Evolutionary conservation across 306 rosid genomes (phyloP).

Genomic region (Neltuma alba): DNA sequence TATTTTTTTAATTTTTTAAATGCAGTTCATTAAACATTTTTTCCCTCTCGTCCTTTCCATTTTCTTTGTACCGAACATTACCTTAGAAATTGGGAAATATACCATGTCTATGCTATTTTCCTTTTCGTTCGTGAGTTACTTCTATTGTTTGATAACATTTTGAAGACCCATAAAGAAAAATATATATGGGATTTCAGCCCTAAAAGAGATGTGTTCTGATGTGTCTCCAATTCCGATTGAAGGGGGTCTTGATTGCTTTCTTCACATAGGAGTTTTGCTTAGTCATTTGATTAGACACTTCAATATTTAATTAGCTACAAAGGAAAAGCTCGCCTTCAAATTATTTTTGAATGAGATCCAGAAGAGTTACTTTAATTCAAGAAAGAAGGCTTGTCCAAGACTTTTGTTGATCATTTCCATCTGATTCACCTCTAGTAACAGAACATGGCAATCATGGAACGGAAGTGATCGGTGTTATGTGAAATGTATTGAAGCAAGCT

Average conservation of each 20-base stretch:
- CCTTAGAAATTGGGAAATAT: no score
- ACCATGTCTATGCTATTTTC: background rate
- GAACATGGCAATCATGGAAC: background rate
- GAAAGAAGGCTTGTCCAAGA: no score
- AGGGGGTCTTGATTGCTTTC: no score
- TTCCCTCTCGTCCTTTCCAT: no score
- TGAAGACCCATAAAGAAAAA: background rate
- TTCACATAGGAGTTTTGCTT: no score
- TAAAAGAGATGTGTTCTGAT: background rate
- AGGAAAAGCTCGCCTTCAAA: background rate
- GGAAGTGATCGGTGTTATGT: background rate
- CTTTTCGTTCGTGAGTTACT: background rate
- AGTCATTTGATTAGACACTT: background rate
- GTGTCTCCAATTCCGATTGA: no score
- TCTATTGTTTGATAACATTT: background rate
- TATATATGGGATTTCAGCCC: background rate
- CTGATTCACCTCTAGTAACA: no score
- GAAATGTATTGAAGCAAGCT: background rate
- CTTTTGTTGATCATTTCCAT: no score
- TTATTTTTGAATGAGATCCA: background rate
- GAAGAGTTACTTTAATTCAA: background rate
- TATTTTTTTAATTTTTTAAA: no score
- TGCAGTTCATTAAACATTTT: no score
- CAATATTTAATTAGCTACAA: no score
- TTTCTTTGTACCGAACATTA: no score